These are phyloP conservation scores for Neurospora discreta DNA, from an alignment of 495 filamentous ascomycete species.

Conservation along the genomic window DNA sequence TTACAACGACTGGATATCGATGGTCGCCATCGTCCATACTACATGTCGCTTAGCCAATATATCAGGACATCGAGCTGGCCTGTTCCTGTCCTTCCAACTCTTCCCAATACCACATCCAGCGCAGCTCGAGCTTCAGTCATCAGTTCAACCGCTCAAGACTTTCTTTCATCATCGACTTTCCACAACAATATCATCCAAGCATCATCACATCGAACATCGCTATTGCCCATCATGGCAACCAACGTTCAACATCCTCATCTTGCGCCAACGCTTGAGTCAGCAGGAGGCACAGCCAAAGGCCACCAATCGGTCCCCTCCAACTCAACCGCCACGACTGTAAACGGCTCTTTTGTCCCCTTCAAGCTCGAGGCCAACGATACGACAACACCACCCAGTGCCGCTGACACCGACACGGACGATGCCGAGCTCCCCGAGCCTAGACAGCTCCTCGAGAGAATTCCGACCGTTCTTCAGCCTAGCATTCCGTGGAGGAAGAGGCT, in stretches of 20 bases:
- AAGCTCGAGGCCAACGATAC: not conserved
- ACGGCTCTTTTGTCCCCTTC: not conserved
- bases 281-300: not conserved
- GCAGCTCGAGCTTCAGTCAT: not conserved
- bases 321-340: not conserved
- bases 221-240: not conserved
- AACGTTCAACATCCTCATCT: not conserved
- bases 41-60: not conserved
- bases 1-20: not conserved
- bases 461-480: conserved; percentile 19
- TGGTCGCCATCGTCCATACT: not conserved
- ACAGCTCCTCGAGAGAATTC: conserved; percentile 11
- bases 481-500: conserved; percentile 32
- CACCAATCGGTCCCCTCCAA: not conserved
- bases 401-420: not conserved
- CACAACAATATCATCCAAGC: not conserved
- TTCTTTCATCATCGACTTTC: not conserved
- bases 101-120: not conserved
- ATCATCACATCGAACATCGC: not conserved
- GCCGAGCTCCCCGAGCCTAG: not conserved
- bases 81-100: not conserved
- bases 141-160: not conserved
- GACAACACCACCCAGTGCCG: not conserved
- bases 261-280: not conserved
- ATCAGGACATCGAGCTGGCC: not conserved